Evolutionary conservation across 441 rosid species (phyloP), one percentile per base, ranked within the genome.

Genomic region (Adansonia gregorii): DNA sequence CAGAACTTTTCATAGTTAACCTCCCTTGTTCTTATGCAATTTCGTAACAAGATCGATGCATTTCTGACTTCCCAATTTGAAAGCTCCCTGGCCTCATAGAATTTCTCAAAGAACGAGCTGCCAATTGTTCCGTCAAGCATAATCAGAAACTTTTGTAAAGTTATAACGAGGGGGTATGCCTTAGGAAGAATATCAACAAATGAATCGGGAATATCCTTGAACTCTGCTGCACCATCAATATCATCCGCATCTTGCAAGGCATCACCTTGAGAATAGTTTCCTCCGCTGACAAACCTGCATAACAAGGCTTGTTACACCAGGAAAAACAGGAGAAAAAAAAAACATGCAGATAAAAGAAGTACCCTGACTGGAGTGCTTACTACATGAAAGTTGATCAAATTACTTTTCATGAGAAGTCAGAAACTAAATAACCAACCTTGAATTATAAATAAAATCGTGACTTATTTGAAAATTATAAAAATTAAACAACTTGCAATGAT

Each of bases 101-200:
- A 91, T 69, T 82, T 87, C 48, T 82, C 82, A 60, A 88, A 89
- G 64, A 79, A 91, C 1, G 94, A 86, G 52, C 52, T 79, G 6
- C 91, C 91, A 5, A 91, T 15, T 10, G 87, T 83, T 43, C 85
- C 88, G 80, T 91, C 90, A 52, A 91, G 89, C 91, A 89, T 91
- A 86, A 82, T 84, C 81, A 91, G 72, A 67, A 90, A 87, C 79
- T 86, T 90, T 5, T 56, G 72, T 43, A 87, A 89, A 48, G 90
- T 86, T 39, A 87, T 83, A 22, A 87, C 80, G 51, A 91, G 87
- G 4, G 91, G 94, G 76, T 77, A 87, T 11, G 78, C 68, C 4
- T 71, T 51, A 0, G 80, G 52, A 49, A 84, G 76, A 68, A 87
- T 71, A 64, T 77, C 86, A n/a, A 60, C 46, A 60, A 89, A 85